phyloP scores from a whole-genome alignment of 2,329 filamentous ascomycete genomes.

The Neonectria hederae region DNA sequence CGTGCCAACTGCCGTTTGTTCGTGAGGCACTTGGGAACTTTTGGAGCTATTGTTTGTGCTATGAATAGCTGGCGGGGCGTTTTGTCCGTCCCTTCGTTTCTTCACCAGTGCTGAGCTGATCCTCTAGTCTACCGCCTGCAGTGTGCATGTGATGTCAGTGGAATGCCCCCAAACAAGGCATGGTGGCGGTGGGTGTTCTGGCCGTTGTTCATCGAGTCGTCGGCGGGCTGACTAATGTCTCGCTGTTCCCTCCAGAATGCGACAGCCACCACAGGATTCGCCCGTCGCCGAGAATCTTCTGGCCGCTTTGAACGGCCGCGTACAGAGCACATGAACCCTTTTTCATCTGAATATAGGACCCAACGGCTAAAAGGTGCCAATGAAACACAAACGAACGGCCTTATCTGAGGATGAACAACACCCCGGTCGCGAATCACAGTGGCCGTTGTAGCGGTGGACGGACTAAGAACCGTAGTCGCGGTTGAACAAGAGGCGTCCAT shows the following conservation, averaged over 20 bases:
- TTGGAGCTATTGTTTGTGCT: background rate
- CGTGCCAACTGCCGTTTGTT: background rate
- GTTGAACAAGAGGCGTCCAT: constrained; percentile 30
- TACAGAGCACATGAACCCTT: background rate
- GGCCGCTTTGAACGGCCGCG: constrained; percentile 13
- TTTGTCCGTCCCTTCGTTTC: background rate
- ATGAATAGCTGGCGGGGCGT: constrained; percentile 1
- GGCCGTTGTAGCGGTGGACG: background rate
- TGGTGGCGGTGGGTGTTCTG: background rate
- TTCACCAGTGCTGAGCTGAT: background rate
- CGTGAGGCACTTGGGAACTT: background rate
- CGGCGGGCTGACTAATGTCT: constrained; percentile 7
- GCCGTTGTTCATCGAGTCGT: background rate
- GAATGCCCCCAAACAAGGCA: background rate
- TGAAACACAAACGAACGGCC: background rate
- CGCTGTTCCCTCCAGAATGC: background rate
- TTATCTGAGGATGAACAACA: constrained; percentile 21
- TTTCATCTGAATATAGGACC: background rate
- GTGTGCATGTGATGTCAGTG: too few relatives aligned
- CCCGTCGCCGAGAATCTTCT: constrained; percentile 34
- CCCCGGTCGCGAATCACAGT: constrained; percentile 17
- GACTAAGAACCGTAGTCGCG: background rate
- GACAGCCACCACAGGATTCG: constrained; percentile 8
- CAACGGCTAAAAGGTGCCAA: background rate
- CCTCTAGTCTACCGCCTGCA: too few relatives aligned